Base-by-base conservation (phyloP, 495 filamentous ascomycete species). In the Parmelia sp. region DNA sequence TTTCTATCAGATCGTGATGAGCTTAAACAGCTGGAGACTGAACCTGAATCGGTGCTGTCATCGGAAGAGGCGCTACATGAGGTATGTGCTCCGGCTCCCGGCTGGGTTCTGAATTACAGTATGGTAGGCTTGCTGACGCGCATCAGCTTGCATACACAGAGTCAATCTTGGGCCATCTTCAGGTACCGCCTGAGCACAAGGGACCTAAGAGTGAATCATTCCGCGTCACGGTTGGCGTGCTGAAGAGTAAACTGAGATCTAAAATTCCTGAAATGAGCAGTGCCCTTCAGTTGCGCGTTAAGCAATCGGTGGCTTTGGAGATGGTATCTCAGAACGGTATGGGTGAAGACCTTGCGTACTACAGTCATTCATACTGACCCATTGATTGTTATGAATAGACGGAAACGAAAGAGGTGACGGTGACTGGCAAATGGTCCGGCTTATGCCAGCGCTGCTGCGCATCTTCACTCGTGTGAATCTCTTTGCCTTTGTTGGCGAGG, bases 1-100 rank as follows among this genome's bases (percentile, higher is more conserved):
- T 68, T 68, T 55, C 57, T 70, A 3, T 57, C 61, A 36, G 62
- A 68, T 42, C 61, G 62, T 17, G 42, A 62, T 14, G 56, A 65
- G 40, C 53, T 68, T 37, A 21, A 66, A 57, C 39, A 66, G 39
- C 51, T 69, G 29, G 60, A 69, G 39, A 19, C 33, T 27, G 65
- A 63, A 36, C 49, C 67, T 39, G 59, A 68, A 15, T n/a, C 29
- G 25, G n/a, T 59, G 3, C 40, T 69, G n/a, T 69, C 67, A 17
- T 64, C 39, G 39, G 67, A 62, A 63, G 58, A 66, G 19, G 64
- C 64, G 56, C 61, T 67, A 29, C 65, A 64, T 55, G 61, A 67
- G n/a, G 65, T 67, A 63, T 36, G 44, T 25, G n/a, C 51, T 17
- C 51, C 11, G n/a, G 29, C 7, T 17, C 25, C 39, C 47, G 56